Evolutionary conservation across 768 basidiomycete species (phyloP).

Genomic region (Coprinellus micaceus): DNA sequence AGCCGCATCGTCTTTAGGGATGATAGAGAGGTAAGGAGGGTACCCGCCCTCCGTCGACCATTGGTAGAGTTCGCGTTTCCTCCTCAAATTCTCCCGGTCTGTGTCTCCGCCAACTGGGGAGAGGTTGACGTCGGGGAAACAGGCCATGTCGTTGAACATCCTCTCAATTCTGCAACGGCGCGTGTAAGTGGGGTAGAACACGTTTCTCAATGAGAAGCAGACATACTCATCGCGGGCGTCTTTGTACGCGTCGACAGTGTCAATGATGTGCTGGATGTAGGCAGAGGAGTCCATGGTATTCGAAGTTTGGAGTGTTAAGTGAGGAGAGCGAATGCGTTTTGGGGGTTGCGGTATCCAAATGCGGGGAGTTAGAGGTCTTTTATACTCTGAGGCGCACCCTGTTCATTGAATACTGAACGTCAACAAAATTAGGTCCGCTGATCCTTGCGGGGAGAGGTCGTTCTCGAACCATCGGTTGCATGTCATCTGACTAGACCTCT

Average conservation of each 20-base stretch:
- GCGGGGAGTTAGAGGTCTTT: too few species aligned
- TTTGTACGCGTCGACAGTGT: background rate
- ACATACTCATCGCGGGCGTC: background rate
- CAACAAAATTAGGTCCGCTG: too few species aligned
- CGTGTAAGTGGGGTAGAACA: background rate
- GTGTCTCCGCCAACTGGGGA: background rate
- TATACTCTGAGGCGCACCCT: too few species aligned
- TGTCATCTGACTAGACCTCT: too few species aligned
- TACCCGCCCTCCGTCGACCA: slow-evolving; percentile 17
- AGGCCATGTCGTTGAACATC: background rate
- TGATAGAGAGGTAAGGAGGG: slow-evolving; percentile 18
- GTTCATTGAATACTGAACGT: too few species aligned
- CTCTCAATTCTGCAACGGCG: background rate
- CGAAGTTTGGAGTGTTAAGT: too few species aligned
- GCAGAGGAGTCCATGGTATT: too few species aligned
- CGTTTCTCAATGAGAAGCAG: background rate
- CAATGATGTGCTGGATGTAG: too few species aligned
- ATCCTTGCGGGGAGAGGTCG: too few species aligned
- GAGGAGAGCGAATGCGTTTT: too few species aligned
- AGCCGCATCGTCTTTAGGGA: slow-evolving; percentile 11
- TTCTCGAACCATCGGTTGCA: too few species aligned
- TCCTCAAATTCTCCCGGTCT: background rate
- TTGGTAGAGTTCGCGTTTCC: slow-evolving; percentile 10
- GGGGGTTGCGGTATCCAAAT: too few species aligned
- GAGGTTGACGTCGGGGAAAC: background rate